phyloP scores from a whole-genome alignment of 1,284 basidiomycete genomes.

The Leccinum subrobustum region DNA sequence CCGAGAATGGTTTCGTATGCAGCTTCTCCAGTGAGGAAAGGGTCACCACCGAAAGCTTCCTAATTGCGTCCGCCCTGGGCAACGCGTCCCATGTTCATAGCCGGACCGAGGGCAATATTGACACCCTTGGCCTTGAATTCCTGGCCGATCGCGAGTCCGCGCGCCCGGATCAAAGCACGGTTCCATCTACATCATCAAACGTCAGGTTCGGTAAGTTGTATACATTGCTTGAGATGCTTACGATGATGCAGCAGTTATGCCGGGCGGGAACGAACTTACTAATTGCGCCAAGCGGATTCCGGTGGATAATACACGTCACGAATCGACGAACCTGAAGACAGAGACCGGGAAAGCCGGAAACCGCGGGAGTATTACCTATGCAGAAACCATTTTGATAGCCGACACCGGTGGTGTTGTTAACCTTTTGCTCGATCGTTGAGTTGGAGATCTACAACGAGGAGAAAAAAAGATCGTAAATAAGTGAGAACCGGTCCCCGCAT shows the following conservation, averaged over 20 bases:
- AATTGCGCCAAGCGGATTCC: conserved; percentile 43
- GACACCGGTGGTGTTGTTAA: conserved; percentile 40
- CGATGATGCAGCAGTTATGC: conserved; percentile 53
- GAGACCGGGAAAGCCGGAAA: conserved; percentile 30
- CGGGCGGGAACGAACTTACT: conserved; percentile 50
- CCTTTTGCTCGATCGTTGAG: conserved; percentile 43
- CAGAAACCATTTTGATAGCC: conserved; percentile 40
- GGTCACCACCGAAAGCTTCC: conserved; percentile 68
- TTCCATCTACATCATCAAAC: conserved; percentile 25
- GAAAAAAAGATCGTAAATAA: too few relatives aligned
- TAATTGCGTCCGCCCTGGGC: conserved; percentile 63
- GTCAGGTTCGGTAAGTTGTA: background rate
- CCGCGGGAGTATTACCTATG: conserved; percentile 42
- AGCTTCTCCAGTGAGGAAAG: conserved; percentile 64
- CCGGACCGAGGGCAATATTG: conserved; percentile 60
- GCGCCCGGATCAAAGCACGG: conserved; percentile 48
- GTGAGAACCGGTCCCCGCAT: background rate
- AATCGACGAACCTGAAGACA: conserved; percentile 29
- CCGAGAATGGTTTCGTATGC: conserved; percentile 61
- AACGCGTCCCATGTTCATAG: conserved; percentile 50
- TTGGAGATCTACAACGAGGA: conserved; percentile 28
- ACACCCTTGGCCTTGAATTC: conserved; percentile 77
- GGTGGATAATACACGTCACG: conserved; percentile 21
- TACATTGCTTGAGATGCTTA: conserved; percentile 32
- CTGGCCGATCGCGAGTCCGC: conserved; percentile 69